These are phyloP conservation scores for Suaeda aralocaspica DNA, from an alignment of 148 eudicot genomes.

Conservation along the genomic window DNA sequence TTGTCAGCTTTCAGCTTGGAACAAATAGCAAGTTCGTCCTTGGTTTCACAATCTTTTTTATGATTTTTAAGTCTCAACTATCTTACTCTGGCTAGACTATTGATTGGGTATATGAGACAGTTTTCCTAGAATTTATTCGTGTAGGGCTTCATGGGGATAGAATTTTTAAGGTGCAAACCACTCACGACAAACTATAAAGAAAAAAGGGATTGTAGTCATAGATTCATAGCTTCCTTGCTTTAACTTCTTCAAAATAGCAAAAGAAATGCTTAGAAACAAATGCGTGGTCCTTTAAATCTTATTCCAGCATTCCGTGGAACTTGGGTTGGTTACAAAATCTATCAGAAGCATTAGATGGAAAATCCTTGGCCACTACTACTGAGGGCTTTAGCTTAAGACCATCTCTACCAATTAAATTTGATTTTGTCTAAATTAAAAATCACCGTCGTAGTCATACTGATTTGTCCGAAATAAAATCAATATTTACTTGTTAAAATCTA, in stretches of 20 bases:
- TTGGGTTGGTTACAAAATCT: background rate
- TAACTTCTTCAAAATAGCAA: background rate
- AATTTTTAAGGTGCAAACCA: background rate
- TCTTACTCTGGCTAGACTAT: background rate
- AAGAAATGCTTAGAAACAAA: background rate
- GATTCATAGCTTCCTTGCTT: background rate
- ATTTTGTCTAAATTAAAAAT: no score
- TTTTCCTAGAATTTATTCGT: background rate
- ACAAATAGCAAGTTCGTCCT: background rate
- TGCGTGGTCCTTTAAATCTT: background rate
- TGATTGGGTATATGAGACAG: background rate
- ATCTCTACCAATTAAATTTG: background rate
- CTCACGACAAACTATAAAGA: background rate
- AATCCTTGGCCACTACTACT: background rate
- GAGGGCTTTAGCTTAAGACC: background rate
- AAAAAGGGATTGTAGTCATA: background rate
- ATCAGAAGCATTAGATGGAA: background rate
- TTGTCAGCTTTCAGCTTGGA: background rate
- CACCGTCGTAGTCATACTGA: no score
- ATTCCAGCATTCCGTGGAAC: background rate
- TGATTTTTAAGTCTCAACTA: background rate
- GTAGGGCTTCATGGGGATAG: background rate
- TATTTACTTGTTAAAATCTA: background rate
- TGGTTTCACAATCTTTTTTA: background rate
- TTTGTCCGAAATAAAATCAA: no score